These are phyloP conservation scores for Friedmanniomyces simplex DNA, from an alignment of 495 filamentous ascomycete species.

Conservation along the genomic window DNA sequence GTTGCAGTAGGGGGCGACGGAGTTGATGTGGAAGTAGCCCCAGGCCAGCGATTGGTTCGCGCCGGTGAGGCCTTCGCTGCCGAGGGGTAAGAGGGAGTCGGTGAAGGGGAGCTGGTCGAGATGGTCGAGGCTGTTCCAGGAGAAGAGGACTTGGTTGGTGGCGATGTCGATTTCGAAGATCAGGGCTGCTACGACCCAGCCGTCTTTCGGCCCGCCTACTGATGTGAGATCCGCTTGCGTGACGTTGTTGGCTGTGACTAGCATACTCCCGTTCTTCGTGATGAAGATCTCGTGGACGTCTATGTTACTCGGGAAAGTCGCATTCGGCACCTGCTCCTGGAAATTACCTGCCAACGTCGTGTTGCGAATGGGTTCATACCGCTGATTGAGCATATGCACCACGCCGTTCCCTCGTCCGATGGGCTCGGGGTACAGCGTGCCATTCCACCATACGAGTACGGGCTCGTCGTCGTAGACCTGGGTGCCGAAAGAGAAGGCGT, in stretches of 20 bases:
- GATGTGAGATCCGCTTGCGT: conserved; percentile 12
- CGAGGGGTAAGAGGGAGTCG: conserved; percentile 10
- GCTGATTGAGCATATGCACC: conserved; percentile 8
- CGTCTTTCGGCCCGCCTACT: conserved; percentile 12
- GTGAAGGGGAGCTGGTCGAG: conserved; percentile 23
- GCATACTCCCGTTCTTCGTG: conserved; percentile 17
- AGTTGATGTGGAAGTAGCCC: conserved; percentile 26
- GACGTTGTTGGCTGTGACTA: conserved; percentile 25
- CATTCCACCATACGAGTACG: conserved; percentile 17
- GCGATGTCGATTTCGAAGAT: conserved; percentile 25
- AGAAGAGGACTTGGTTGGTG: conserved; percentile 28
- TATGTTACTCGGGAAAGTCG: conserved; percentile 12
- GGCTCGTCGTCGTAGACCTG: conserved; percentile 2
- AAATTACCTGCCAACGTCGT: conserved; percentile 1
- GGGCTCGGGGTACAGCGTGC: conserved; percentile 12
- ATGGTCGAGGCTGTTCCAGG: conserved; percentile 27
- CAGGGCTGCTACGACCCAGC: conserved; percentile 21
- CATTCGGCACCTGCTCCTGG: conserved; percentile 9
- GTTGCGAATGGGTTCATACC: conserved; percentile 8
- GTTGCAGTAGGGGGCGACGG: conserved; percentile 7
- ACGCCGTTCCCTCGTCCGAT: conserved; percentile 13
- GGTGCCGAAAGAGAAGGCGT: conserved; percentile 10
- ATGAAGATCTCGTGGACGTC: conserved; percentile 18
- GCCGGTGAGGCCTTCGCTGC: conserved; percentile 21
- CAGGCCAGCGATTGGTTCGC: conserved; percentile 11